Evolutionary conservation across 225 moss, liverwort and hornwort genomes (phyloP), one percentile per base, ranked within the genome.

Genomic region (Marchantia paleacea): DNA sequence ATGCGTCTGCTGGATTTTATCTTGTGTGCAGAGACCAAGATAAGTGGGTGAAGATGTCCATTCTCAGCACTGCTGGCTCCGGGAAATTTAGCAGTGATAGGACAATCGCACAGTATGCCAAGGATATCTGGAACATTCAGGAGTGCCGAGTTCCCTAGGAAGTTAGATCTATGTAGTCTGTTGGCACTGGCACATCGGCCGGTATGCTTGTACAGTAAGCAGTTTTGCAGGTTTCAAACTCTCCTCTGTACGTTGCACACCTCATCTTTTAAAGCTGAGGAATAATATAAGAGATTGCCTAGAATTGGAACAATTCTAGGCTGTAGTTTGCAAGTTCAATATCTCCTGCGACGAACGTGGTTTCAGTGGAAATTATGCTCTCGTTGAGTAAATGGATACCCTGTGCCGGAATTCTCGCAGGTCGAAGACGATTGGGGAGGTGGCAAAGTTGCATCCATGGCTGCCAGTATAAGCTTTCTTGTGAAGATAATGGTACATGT

Each of bases 81-180:
- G 92, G 92, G 11, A 84, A 88, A 75, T 94, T 94, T 53, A 94
- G 94, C 83, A 94, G 94, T 85, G 94, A 94, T 80, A 83, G 94
- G 79, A 92, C 94, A 4, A 94, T 92, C 73, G 80, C 80, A 0
- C 88, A 94, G 85, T 94, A 92, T 64, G 94, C 92, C 6, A 88
- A 86, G 79, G 89, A 92, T 49, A 92, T 94, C 61, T 94, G 92
- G 94, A 89, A 79, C 78, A 88, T 93, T 50, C 80, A 89, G 83
- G 90, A 90, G 82, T 81, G 83, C 78, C 79, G 82, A 85, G 87
- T 87, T 52, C 87, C 87, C 18, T 85, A 55, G 62, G 80, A n/a
- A 13, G 26, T 1, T 77, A 76, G 29, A 5, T n/a, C n/a, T n/a
- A 51, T 74, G 7, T 54, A 54, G 54, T 20, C 65, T 15, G 39